Conservation (phyloP, 106 monocot genomes). For the Platanthera guangdongensis region DNA sequence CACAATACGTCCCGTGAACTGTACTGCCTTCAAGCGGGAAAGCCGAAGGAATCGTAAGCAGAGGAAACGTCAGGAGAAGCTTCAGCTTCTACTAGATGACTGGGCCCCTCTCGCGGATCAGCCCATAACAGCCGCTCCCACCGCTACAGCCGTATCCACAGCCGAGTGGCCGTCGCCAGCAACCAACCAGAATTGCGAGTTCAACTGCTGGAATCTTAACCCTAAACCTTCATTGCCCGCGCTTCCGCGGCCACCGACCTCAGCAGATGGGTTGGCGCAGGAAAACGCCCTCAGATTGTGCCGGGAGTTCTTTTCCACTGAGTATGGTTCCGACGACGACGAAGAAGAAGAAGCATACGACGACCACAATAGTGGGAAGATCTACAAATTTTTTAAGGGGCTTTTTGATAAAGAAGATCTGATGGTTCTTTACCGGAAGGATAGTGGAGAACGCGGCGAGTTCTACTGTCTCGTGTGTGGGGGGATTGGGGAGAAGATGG, state of each 20-base stretch:
- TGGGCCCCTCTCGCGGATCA: background rate
- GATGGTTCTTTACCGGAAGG: conserved; percentile 46
- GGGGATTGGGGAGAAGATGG: conserved; percentile 24
- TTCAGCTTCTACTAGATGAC: background rate
- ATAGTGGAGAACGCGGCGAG: conserved; percentile 33
- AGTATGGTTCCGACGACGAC: conserved; percentile 14
- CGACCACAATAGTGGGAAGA: background rate
- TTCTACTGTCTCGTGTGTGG: conserved; percentile 57
- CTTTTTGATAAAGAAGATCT: conserved; percentile 42
- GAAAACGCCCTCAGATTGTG: conserved; percentile 12
- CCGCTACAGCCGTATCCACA: background rate
- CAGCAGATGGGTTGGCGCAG: conserved; percentile 12
- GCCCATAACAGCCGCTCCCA: background rate
- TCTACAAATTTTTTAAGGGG: conserved; percentile 31
- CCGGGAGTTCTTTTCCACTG: conserved; percentile 34
- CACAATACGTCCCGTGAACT: background rate
- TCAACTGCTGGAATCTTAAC: background rate
- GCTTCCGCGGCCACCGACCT: background rate
- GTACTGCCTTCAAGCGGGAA: background rate
- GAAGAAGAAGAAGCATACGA: conserved; percentile 20
- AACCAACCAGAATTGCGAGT: background rate
- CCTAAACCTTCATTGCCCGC: background rate
- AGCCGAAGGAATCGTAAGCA: background rate
- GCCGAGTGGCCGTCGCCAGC: background rate
- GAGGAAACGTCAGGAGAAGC: conserved; percentile 3